These are phyloP conservation scores for Termitomyces sp. DNA, from an alignment of 1,284 basidiomycete species.

Conservation along the genomic window DNA sequence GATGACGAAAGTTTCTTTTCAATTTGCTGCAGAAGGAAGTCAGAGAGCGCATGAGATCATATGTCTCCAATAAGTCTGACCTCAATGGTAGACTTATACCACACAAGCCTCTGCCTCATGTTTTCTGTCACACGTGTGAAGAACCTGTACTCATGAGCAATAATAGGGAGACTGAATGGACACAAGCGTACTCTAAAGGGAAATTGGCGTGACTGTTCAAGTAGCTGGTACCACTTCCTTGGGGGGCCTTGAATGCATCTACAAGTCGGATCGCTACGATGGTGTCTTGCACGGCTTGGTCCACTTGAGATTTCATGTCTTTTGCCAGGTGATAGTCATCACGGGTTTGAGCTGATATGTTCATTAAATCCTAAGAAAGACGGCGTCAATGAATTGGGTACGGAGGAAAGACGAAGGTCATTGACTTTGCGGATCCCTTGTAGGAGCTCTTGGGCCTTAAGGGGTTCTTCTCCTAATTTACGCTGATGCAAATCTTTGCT, in stretches of 20 bases:
- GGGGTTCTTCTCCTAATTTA: slow-evolving; percentile 70
- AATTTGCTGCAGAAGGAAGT: slow-evolving; percentile 58
- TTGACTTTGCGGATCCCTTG: slow-evolving; percentile 60
- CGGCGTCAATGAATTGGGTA: not conserved
- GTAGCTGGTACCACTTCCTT: slow-evolving; percentile 54
- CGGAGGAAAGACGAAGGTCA: not conserved
- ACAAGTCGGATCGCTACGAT: slow-evolving; percentile 69
- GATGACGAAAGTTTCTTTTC: slow-evolving; percentile 72
- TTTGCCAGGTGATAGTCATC: slow-evolving; percentile 61
- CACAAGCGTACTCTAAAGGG: slow-evolving; percentile 63
- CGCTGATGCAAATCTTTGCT: slow-evolving; percentile 72
- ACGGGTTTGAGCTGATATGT: slow-evolving; percentile 56
- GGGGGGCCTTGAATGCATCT: slow-evolving; percentile 70
- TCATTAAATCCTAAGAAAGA: slow-evolving; percentile 49
- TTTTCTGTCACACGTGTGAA: slow-evolving; percentile 69
- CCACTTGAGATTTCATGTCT: slow-evolving; percentile 66
- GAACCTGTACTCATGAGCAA: slow-evolving; percentile 40
- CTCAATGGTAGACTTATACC: slow-evolving; percentile 79
- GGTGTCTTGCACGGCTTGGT: slow-evolving; percentile 72
- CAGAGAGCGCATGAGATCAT: not conserved
- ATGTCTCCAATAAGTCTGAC: slow-evolving; percentile 28
- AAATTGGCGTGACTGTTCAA: slow-evolving; percentile 74
- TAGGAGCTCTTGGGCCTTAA: slow-evolving; percentile 65
- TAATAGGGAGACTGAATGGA: not conserved
- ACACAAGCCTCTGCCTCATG: slow-evolving; percentile 64